Evolutionary conservation across 202 grass and related monocot species (phyloP).

Genomic region (Zoysia matrella): DNA sequence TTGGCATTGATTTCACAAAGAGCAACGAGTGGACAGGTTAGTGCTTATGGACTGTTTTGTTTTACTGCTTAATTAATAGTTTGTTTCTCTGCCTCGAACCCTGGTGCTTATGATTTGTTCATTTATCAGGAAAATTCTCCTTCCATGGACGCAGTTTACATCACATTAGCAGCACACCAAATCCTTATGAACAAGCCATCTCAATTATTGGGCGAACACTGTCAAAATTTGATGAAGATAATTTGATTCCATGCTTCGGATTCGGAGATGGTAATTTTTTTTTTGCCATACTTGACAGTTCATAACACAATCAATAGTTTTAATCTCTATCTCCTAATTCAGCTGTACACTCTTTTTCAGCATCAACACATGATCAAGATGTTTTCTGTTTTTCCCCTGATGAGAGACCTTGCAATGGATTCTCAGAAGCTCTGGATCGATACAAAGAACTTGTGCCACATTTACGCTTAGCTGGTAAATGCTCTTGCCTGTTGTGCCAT

Average conservation of each 20-base stretch:
- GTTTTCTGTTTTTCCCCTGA: too few relatives aligned
- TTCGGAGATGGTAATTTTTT: slow-evolving; percentile 65
- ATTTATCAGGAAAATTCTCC: slow-evolving; percentile 80
- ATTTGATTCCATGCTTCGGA: too few relatives aligned
- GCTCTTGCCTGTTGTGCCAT: slow-evolving; percentile 21
- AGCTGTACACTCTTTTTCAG: slow-evolving; percentile 49
- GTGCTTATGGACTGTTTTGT: not conserved
- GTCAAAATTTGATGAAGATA: too few relatives aligned
- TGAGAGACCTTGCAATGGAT: too few relatives aligned
- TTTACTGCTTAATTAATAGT: not conserved
- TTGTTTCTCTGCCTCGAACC: slow-evolving; percentile 1
- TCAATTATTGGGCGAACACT: too few relatives aligned
- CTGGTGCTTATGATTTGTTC: slow-evolving; percentile 38
- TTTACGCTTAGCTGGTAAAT: slow-evolving; percentile 44
- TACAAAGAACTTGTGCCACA: too few relatives aligned
- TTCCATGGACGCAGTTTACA: slow-evolving; percentile 60
- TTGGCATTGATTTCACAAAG: slow-evolving; percentile 98
- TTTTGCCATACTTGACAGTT: not conserved
- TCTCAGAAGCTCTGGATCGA: too few relatives aligned
- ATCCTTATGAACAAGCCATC: too few relatives aligned
- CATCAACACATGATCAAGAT: not conserved
- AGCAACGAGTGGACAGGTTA: slow-evolving; percentile 98
- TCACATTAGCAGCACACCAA: too few relatives aligned
- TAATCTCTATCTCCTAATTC: slow-evolving; percentile 20
- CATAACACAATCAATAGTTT: slow-evolving; percentile 8